phyloP scores from a whole-genome alignment of 176 grass and related monocot species.

The Elaeis guineensis region DNA sequence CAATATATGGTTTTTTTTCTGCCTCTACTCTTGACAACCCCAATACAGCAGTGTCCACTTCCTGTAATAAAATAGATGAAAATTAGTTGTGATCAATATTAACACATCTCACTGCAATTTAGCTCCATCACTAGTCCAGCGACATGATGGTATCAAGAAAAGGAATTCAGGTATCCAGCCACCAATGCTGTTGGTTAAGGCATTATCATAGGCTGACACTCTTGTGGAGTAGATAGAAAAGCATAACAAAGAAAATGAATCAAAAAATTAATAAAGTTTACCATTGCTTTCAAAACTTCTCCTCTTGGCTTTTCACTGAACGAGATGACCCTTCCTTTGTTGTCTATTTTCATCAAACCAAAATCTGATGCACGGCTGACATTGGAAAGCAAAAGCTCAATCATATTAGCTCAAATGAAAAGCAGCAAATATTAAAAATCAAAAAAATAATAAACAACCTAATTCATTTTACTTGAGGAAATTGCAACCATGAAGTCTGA shows the following conservation, averaged over 20 bases:
- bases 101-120: no score
- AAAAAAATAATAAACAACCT: no score
- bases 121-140: no score
- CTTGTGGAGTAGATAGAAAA: not conserved
- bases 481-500: no score
- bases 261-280: slow-evolving; percentile 22
- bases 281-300: slow-evolving; percentile 75
- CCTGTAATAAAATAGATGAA: slow-evolving; percentile 21
- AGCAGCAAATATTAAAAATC: no score
- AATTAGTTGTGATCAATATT: no score
- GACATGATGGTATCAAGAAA: no score
- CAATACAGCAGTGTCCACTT: slow-evolving; percentile 80
- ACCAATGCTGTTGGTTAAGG: not conserved
- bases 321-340: slow-evolving; percentile 60
- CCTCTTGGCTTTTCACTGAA: slow-evolving; percentile 94
- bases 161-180: no score
- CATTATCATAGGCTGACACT: not conserved
- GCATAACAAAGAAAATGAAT: not conserved
- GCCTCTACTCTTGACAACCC: slow-evolving; percentile 68
- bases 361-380: slow-evolving; percentile 87
- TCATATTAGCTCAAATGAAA: not conserved
- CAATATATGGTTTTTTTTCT: slow-evolving; percentile 82
- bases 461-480: no score
- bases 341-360: slow-evolving; percentile 82
- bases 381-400: slow-evolving; percentile 12